Base-by-base conservation (phyloP, 2,329 filamentous ascomycete species). In the Clonostachys rosea region DNA sequence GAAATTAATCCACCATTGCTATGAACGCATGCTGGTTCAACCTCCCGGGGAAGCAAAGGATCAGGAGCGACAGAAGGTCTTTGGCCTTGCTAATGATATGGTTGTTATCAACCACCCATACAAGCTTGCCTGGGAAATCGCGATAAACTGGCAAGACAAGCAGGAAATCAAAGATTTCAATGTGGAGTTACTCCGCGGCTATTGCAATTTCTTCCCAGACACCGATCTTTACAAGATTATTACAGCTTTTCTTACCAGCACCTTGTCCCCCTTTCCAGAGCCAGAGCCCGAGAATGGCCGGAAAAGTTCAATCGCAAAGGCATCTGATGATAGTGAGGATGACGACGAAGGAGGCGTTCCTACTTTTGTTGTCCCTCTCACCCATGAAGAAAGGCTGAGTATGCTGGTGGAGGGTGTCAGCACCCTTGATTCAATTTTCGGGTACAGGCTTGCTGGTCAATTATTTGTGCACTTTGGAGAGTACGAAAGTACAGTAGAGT, bases 21-120 rank as follows among this genome's bases (percentile, higher is more conserved):
- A 91, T 55, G 91, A 96, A 48, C 79, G 82, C 6, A 76, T 99
- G 2, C 65, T 86, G 9, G 84, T 88, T 30, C 74, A 89, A 14
- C 80, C 85, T 4, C 50, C 75, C 2, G 82, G 84, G 5, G 63
- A 70, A 4, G 71, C 83, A 49, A 97, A 97, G 66, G 61, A 69
- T 1, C 66, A 73, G 16, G 91, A 95, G 63, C 79, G 88, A 24
- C 72, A 82, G 35, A 84, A 87, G 52, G 86, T 96, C 1, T 68
- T 87, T 57, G 85, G 87, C 50, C 72, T 94, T 45, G 91, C 92
- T 1, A 83, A 85, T 52, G 94, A 92, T 51, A 96, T 99, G 88
- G 92, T 99, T 50, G 88, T 96, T 50, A 94, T 99, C 62, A 91
- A 92, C 57, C 91, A 97, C 56, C 89, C 90, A 0, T 96, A 86